Conservation (phyloP, 768 basidiomycete species). For the Leccinum subtestaceum region DNA sequence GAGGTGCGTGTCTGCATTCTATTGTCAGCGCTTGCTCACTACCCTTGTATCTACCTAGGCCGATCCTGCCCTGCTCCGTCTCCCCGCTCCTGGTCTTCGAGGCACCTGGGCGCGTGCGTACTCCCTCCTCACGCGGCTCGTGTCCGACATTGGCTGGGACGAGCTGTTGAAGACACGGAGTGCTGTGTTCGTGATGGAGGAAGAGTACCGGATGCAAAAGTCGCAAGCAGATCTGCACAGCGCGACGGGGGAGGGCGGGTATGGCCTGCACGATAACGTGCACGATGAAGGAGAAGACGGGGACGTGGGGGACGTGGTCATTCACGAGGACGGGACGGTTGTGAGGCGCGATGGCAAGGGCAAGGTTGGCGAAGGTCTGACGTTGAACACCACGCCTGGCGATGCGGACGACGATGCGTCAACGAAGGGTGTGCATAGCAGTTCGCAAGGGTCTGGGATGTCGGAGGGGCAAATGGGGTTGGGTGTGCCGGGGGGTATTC, state of each 20-base stretch:
- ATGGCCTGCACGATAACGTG: constrained; percentile 17
- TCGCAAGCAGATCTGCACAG: constrained; percentile 66
- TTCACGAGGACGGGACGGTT: constrained; percentile 65
- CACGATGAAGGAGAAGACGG: neutral
- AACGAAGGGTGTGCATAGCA: constrained; percentile 52
- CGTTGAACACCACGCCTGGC: neutral
- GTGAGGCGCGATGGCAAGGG: constrained; percentile 16
- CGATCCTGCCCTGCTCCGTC: constrained; percentile 88
- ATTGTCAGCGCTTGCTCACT: neutral
- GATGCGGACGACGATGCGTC: constrained; percentile 66
- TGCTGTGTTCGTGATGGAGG: constrained; percentile 98
- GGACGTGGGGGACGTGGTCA: constrained; percentile 36
- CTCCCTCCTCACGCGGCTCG: constrained; percentile 82
- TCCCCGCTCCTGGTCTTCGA: constrained; percentile 90
- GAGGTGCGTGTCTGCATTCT: constrained; percentile 45
- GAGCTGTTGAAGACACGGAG: constrained; percentile 94
- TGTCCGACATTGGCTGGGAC: constrained; percentile 97
- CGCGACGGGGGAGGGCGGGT: constrained; percentile 16
- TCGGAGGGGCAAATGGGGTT: constrained; percentile 27
- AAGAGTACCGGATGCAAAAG: constrained; percentile 98
- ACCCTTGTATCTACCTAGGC: constrained; percentile 46
- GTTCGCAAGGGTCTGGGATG: constrained; percentile 23
- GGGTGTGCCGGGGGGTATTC: constrained; percentile 34
- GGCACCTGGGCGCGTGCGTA: constrained; percentile 98
- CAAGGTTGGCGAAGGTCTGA: neutral